Conservation (phyloP, 371 early-diverging fungal genomes). For the Saksenaea vasiformis region DNA sequence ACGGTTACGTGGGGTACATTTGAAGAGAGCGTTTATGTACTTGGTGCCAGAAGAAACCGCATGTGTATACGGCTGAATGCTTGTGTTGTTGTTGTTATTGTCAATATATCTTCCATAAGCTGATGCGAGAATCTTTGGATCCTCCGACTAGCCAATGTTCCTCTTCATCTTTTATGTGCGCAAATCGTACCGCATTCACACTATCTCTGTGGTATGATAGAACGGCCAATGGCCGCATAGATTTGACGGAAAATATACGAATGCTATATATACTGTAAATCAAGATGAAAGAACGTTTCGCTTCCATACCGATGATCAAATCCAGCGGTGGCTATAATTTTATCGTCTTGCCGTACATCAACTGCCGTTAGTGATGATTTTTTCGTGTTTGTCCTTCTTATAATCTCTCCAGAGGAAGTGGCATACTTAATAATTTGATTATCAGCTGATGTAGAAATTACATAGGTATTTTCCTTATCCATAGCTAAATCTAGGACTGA, state of each 20-base stretch:
- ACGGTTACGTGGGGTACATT: too few relatives aligned
- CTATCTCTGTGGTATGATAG: constrained; percentile 50
- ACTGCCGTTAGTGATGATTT: constrained; percentile 42
- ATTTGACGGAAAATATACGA: constrained; percentile 48
- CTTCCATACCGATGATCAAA: constrained; percentile 48
- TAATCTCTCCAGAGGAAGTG: constrained; percentile 21
- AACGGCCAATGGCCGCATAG: constrained; percentile 51
- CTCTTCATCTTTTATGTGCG: constrained; percentile 8
- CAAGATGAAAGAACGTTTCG: not conserved
- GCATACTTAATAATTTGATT: constrained; percentile 46
- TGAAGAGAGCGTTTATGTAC: too few relatives aligned
- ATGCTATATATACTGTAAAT: constrained; percentile 26
- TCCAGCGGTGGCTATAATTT: constrained; percentile 57
- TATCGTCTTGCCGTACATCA: constrained; percentile 46
- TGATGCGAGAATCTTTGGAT: constrained; percentile 51
- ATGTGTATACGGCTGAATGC: too few relatives aligned
- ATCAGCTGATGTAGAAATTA: constrained; percentile 44
- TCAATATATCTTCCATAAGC: constrained; percentile 54
- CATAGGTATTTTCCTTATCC: constrained; percentile 21
- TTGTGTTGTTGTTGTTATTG: too few relatives aligned
- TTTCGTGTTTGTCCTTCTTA: constrained; percentile 37
- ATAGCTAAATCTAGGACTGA: constrained; percentile 33
- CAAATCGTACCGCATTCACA: constrained; percentile 42
- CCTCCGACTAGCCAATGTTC: constrained; percentile 45
- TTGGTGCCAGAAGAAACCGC: too few relatives aligned